Evolutionary conservation across 805 yeast genomes (phyloP), one percentile per base, ranked within the genome.

Genomic region (Schwanniomyces yamadae): DNA sequence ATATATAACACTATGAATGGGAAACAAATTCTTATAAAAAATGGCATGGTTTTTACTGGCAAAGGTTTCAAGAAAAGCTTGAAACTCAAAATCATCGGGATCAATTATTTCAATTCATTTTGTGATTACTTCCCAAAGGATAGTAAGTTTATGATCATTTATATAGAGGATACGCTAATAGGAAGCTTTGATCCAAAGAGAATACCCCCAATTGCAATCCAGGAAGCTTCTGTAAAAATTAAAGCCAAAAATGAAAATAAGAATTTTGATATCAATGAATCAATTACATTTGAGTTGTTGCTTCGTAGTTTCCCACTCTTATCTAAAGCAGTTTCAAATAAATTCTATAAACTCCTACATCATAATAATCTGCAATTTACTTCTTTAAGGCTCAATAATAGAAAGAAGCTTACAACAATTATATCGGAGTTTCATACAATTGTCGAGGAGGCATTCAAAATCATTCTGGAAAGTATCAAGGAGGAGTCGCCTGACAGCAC

Each of bases 101-200:
- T 74, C 23, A 72, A 66, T 23, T 66, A 80, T 24, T 69, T 82
- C 45, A 57, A 62, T 9, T 73, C 77, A 12, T 82, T 80, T 49
- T 73, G 79, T 37, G 76, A 74, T 29, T 82, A 80, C 55, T 68
- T 82, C 29, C 77, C 80, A 6, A 69, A 70, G 32, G 82, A 81
- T 0, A 61, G 75, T 29, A 59, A 63, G 38, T 78, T 82, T 50
- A 71, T 82, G 55, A 42, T 84, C 2, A 63, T 83, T 29, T 67
- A 71, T 42, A 72, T 86, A 5, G 82, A 80, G 29, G 70, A 65
- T 31, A 75, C 88, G 2, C 46, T 83, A 28, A 46, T 68, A 4
- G 83, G 84, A 0, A 57, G 63, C 19, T 42, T 37, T 29, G 32
- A 25, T n/a, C 23, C 29, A 16, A 20, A 18, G 13, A 24, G 9